Conservation (phyloP, 2,329 filamentous ascomycete species). For the Stagonosporopsis rhizophila region DNA sequence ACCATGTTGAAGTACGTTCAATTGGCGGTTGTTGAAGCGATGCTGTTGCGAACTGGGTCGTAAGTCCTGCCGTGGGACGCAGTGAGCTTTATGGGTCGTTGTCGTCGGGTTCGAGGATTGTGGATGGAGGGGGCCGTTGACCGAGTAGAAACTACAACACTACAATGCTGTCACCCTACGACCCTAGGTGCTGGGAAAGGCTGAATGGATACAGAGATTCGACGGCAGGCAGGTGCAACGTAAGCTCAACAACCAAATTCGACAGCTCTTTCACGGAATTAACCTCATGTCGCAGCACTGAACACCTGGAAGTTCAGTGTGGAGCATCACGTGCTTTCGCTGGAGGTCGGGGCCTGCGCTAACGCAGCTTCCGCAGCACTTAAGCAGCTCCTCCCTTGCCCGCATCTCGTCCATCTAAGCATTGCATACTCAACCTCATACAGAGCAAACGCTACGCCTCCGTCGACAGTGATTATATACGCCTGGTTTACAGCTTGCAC, state of each 20-base stretch:
- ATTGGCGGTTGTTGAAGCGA: constrained; percentile 1
- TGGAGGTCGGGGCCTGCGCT: constrained; percentile 16
- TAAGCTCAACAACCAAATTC: neutral
- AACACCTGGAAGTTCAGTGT: constrained; percentile 35
- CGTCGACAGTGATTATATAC: neutral
- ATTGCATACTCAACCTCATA: neutral
- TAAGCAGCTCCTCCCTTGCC: constrained; percentile 24
- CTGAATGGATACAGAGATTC: neutral
- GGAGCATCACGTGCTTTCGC: constrained; percentile 33
- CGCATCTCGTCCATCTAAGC: constrained; percentile 6
- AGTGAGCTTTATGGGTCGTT: neutral
- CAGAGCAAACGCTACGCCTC: neutral
- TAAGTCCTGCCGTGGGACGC: neutral
- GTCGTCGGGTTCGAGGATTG: constrained; percentile 10
- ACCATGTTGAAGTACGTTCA: constrained; percentile 38
- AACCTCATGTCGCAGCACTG: constrained; percentile 25
- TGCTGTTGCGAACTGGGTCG: neutral
- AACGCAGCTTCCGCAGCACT: constrained; percentile 17
- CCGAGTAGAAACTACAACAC: constrained; percentile 5
- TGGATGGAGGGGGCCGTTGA: constrained; percentile 19
- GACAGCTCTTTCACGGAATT: constrained; percentile 15
- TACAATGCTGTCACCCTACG: neutral
- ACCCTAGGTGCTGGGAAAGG: neutral
- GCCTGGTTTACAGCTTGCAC: neutral
- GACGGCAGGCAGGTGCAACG: neutral